phyloP scores from a whole-genome alignment of 805 yeast species.

The Saturnispora zaruensis region DNA sequence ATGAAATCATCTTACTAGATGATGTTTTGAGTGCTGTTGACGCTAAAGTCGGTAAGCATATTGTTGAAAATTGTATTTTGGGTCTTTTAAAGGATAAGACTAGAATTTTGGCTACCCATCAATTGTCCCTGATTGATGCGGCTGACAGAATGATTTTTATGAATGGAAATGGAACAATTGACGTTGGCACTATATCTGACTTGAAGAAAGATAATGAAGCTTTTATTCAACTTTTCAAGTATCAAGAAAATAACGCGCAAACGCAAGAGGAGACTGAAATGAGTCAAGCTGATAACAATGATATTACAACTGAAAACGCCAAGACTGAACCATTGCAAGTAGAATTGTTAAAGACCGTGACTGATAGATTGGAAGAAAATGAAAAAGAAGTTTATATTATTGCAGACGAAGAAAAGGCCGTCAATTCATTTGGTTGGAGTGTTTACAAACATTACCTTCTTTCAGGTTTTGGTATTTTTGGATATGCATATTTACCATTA shows the following conservation, averaged over 20 bases:
- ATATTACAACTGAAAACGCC: conserved; percentile 8
- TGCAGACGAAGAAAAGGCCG: conserved; percentile 49
- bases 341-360: conserved; percentile 12
- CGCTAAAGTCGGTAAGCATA: conserved; percentile 55
- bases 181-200: conserved; percentile 52
- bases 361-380: conserved; percentile 6
- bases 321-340: conserved; percentile 10
- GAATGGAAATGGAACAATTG: conserved; percentile 54
- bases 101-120: conserved; percentile 77
- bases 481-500: conserved; percentile 23
- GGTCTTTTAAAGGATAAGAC: conserved; percentile 54
- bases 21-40: conserved; percentile 67
- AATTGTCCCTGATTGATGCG: conserved; percentile 55
- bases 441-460: conserved; percentile 45
- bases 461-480: conserved; percentile 47
- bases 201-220: conserved; percentile 32
- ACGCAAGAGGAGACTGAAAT: conserved; percentile 11
- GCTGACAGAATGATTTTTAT: conserved; percentile 68
- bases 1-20: conserved; percentile 52
- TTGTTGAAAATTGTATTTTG: conserved; percentile 50
- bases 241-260: conserved; percentile 24
- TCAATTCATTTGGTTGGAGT: conserved; percentile 39
- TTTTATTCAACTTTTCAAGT: conserved; percentile 35
- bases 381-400: conserved; percentile 31
- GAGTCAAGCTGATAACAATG: conserved; percentile 17